Percentiles rank a stretch among this genome's conserved stretches.
phyloP scores from a whole-genome alignment of 345 rosid genomes.

The Mangifera indica region DNA sequence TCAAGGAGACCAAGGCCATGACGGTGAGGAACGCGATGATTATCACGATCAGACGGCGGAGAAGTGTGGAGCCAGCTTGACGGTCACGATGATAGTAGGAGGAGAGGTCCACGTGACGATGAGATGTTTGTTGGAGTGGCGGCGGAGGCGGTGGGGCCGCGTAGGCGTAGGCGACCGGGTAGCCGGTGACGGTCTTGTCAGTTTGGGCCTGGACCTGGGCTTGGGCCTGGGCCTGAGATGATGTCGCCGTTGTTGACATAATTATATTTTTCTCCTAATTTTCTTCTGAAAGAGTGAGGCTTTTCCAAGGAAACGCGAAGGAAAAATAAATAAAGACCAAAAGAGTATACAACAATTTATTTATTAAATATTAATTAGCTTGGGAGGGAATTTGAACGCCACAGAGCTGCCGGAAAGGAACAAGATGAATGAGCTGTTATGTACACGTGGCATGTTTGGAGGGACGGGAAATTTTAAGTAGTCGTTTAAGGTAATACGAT shows the following conservation, averaged over 20 bases:
- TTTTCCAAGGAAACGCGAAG: too few relatives aligned
- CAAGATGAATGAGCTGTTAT: too few relatives aligned
- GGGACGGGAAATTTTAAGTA: too few relatives aligned
- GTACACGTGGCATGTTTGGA: too few relatives aligned
- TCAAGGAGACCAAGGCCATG: not conserved
- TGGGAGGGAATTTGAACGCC: too few relatives aligned
- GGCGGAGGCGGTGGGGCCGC: constrained; percentile 1
- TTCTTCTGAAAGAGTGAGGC: too few relatives aligned
- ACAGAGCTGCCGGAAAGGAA: too few relatives aligned
- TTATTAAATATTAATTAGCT: too few relatives aligned
- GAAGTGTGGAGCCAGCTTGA: not conserved
- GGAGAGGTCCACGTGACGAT: not conserved
- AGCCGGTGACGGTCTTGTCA: constrained; percentile 15
- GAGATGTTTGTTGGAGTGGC: not conserved
- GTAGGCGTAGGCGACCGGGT: constrained; percentile 11
- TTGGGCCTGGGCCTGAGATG: not conserved
- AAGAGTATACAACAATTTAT: too few relatives aligned
- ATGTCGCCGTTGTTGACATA: not conserved
- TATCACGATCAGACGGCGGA: constrained; percentile 10
- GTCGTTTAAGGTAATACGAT: too few relatives aligned
- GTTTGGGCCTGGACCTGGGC: not conserved
- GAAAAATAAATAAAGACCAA: too few relatives aligned
- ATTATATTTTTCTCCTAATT: not conserved
- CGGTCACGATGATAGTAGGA: not conserved
- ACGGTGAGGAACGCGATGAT: not conserved